Base-by-base conservation (phyloP, 352 stramenopile genomes). In the Pythium biforme region DNA sequence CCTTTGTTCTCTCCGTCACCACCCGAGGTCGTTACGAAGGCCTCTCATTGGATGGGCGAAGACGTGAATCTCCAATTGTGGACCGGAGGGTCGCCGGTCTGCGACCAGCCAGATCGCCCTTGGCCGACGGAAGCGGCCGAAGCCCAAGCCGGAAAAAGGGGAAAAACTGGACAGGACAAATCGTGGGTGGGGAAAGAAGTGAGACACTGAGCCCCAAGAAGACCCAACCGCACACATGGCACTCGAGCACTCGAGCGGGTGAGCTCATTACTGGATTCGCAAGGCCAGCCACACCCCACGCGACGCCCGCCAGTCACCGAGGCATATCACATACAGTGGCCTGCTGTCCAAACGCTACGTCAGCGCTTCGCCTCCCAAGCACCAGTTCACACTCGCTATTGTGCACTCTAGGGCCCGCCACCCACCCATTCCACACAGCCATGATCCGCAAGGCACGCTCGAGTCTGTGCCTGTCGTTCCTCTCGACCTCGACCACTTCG, bases 401-500 rank as follows among this genome's bases (percentile, higher is more conserved):
- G 5, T 40, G 5, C 34, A 40, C 2, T 40, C 34, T 17, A 19
- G n/a, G n/a, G n/a, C 45, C 12, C 9, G 15, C 15, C 7, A 3
- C 23, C 15, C 22, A 8, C 2, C 20, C 22, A 20, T 17, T 8
- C 22, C 31, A 7, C 20, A 4, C 27, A 59, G 4, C n/a, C n/a
- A 64, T 70, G 63, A 70, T 70, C 43, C 29, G 41, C 27, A 70
- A 70, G 49, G 33, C 57, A 15, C 50, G 52, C 9, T 63, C 64
- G 50, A 63, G 45, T 29, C 51, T 70, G 2, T 48, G 22, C 22
- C 56, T 66, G 26, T 70, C 64, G 50, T 55, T 63, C 37, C 64
- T 70, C 4, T 70, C 64, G 50, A 23, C 50, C 25, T 69, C 62
- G n/a, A 69, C 62, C 26, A 25, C 34, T 1, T 66, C 64, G 22